Conservation (phyloP, 176 grass and related monocot genomes). For the Rhynchospora pubera region DNA sequence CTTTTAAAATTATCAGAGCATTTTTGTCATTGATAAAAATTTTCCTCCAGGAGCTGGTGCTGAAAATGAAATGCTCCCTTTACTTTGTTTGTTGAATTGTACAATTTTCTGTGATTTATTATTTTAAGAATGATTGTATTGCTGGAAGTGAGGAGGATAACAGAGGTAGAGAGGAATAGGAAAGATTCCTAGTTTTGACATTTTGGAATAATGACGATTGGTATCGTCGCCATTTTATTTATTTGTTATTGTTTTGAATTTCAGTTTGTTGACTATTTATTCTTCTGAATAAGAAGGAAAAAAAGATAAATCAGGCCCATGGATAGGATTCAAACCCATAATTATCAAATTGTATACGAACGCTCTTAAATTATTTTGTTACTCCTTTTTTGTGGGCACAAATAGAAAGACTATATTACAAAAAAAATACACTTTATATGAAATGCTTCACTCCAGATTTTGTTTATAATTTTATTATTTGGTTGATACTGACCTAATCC, state of each 20-base stretch:
- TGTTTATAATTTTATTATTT: neutral
- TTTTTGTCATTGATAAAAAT: no score
- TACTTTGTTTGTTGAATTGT: no score
- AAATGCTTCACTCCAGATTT: no score
- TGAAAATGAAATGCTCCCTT: no score
- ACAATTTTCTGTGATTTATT: neutral
- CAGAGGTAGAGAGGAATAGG: neutral
- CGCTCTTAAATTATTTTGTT: neutral
- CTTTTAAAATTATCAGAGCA: no score
- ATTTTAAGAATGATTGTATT: neutral
- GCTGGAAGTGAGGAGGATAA: neutral
- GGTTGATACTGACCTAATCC: no score
- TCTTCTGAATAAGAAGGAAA: neutral
- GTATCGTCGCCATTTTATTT: no score
- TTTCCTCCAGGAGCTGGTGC: no score
- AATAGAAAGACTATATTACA: neutral
- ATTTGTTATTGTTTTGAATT: no score
- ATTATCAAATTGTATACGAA: neutral
- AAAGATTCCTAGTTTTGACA: constrained; percentile 5
- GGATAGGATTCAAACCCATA: neutral
- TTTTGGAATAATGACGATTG: no score
- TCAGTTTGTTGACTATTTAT: neutral
- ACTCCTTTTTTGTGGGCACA: neutral
- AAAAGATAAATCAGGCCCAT: neutral
- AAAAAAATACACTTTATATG: neutral